Evolutionary conservation across 495 filamentous ascomycete genomes (phyloP), one percentile per base, ranked within the genome.

Genomic region (Aspergillus baeticus): DNA sequence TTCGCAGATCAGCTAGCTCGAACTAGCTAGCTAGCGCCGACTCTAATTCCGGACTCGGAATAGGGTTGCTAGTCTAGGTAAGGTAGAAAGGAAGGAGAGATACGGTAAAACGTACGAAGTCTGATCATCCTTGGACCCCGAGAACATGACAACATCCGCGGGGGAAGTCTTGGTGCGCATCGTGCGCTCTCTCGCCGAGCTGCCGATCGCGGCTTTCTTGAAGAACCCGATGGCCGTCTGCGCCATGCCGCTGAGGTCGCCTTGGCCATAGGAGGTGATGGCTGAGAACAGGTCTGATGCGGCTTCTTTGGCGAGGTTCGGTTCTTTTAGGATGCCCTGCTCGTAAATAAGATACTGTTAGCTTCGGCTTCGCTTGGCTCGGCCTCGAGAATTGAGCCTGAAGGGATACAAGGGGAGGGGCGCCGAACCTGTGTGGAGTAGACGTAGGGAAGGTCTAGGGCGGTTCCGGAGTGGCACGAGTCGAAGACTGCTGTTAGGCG

Each of bases 111-210:
- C 73, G 62, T 63, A 77, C 74, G 74, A 77, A 44, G 92, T 98
- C 77, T 98, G 94, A 44, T 87, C 86, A 69, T 98, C 95, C 69
- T 98, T 98, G 72, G 90, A 95, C 17, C 94, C 94, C 37, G 89
- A 93, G 80, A 93, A 95, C 90, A 98, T 97, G 62, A 98, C 84
- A 46, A 98, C 94, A 74, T 98, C 94, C 31, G 94, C 94, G 5
- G 91, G 87, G 15, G 89, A 94, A 3, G 94, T 98, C 74, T 96
- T 97, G 22, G 93, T 97, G 48, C 85, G 81, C 56, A 91, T 69
- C 34, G 91, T 85, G 48, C 84, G 82, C 65, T 92, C 81, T 57
- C 89, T 85, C 4, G 88, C 87, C 17, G 91, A 85, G 26, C 90
- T 85, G 47, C 94, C 91, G 41, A 74, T 82, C 10, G 88, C 89